Base-by-base conservation (phyloP, 2,329 filamentous ascomycete species). In the Ascochyta fabae region DNA sequence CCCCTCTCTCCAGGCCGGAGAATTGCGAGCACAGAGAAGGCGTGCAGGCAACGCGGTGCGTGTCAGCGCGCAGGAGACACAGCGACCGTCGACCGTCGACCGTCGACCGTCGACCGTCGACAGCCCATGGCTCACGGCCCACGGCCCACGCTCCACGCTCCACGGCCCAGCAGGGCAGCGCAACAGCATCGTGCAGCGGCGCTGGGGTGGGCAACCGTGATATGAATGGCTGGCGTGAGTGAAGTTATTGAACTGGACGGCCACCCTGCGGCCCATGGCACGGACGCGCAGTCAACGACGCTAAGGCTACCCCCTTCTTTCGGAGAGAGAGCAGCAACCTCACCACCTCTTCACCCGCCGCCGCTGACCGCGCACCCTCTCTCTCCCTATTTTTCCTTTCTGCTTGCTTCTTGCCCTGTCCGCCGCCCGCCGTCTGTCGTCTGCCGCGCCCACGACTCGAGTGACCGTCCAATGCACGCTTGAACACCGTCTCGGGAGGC, bases 401-500 rank as follows among this genome's bases (percentile, higher is more conserved):
- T 68, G 63, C 64, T 66, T 68, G 62, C 63, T 59, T 67, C 61
- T 67, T 64, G 65, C 62, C 53, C 59, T 55, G 63, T 31, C 29
- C 13, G 29, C 59, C 61, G 53, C 59, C 57, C 58, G 64, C 10
- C 12, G 29, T 31, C 29, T 15, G 29, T 62, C 64, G 58, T 65
- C 63, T 53, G 48, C 59, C 56, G 63, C 62, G 57, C 56, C 62
- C 58, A 59, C 65, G 60, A 64, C 63, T 61, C 68, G 53, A 43
- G 45, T 55, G 51, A 50, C 47, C 65, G 67, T 65, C 71, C 72
- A 75, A 75, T 75, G 73, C 73, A 70, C 63, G 70, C 69, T 71
- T 75, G 65, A 75, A 58, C 59, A 64, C 61, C 70, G 69, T 69
- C 66, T 66, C 63, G 70, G 70, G 72, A 75, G 72, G 69, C 70